Evolutionary conservation across 1,284 basidiomycete species (phyloP), one percentile per base, ranked within the genome.

Genomic region (Grifola frondosa): DNA sequence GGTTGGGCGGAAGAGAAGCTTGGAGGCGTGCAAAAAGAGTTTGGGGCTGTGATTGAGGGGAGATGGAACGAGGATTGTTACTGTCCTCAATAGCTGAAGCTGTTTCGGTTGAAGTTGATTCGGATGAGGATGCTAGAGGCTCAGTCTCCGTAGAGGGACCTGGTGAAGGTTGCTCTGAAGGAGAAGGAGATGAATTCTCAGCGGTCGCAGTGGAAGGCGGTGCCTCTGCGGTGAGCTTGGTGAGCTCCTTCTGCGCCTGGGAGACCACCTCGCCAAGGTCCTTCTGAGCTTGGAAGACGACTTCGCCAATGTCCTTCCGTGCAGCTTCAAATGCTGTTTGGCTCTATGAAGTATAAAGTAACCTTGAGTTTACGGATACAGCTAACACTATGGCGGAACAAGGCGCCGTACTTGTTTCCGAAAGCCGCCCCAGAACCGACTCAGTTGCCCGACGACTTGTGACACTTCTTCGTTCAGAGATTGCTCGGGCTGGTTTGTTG

Each of bases 361-460:
- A n/a, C n/a, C n/a, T n/a, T n/a, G n/a, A n/a, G n/a, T n/a, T n/a
- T n/a, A n/a, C n/a, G 20, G 34, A 17, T 31, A 40, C 16, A 25
- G 25, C n/a, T 25, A 26, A 35, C 15, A 28, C 13, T 10, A 25
- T 16, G 30, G 3, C 13, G 34, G 11, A 43, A 15, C 12, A 11
- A 12, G 19, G 16, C 10, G 42, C 57, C 82, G 56, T 54, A 85
- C 91, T 81, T 92, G 89, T 64, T 87, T 88, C 69, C 82, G 80
- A 59, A 94, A 87, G 13, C 88, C 87, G 35, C 91, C 91, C 91
- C 91, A 96, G 62, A 92, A 85, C 43, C 80, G 74, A 28, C 83
- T 85, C n/a, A 94, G 69, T 56, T 88, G 83, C 16, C 87, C 88
- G 38, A 94, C 80, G 17, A 93, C 91, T 61, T 95, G 86, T 4